Evolutionary conservation across 805 yeast genomes (phyloP), one percentile per base, ranked within the genome.

Genomic region (Brettanomyces custersianus): DNA sequence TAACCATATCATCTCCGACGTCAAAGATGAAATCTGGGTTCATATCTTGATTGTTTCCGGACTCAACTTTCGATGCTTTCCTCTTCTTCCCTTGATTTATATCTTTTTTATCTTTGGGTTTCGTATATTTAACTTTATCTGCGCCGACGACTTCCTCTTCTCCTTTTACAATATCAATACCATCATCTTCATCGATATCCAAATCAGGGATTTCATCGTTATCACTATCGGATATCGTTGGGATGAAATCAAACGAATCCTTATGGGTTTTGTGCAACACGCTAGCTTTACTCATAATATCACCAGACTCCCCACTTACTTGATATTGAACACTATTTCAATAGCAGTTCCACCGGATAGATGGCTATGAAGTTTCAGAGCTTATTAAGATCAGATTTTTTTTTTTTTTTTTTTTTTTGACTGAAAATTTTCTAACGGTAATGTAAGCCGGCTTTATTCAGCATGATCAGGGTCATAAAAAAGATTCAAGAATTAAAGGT

Each of bases 201-300:
- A 49, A 42, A 41, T 60, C 54, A 16, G 64, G 62, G 19, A 69
- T 69, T 36, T 79, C 88, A 13, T 34, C 37, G 11, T 78, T 77
- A 48, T 82, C 94, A 47, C 83, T 75, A 46, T 82, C 90, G 18
- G 77, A 71, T 37, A 85, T 81, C 0, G 95, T 85, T 40, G 76
- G 71, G 21, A 83, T 74, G 48, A 82, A 77, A 46, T 79, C 88
- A 42, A 32, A 19, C 10, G 27, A 29, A n/a, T n/a, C n/a, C n/a
- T n/a, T n/a, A n/a, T n/a, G n/a, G n/a, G n/a, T n/a, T n/a, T n/a
- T n/a, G n/a, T n/a, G n/a, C n/a, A n/a, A n/a, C n/a, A 10, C 9
- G 12, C 12, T 22, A n/a, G n/a, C n/a, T n/a, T n/a, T n/a, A n/a
- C n/a, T n/a, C n/a, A n/a, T n/a, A n/a, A n/a, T n/a, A n/a, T n/a